These are phyloP conservation scores for Kluyveromyces siamensis DNA, from an alignment of 805 yeast species.

Conservation along the genomic window DNA sequence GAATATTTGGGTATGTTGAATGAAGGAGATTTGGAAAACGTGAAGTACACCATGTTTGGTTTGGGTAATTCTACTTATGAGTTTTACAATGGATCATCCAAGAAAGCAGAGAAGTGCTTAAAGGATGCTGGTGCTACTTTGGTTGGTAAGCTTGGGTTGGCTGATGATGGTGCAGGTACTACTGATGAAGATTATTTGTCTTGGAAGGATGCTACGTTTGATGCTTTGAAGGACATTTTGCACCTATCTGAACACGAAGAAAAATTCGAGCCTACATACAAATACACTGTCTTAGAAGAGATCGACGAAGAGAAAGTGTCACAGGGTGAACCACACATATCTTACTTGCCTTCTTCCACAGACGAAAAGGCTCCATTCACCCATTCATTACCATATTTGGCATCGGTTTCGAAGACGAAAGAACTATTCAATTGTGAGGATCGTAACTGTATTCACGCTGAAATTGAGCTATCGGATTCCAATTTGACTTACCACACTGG, in stretches of 20 bases:
- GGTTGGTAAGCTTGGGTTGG: constrained; percentile 75
- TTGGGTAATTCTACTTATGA: constrained; percentile 94
- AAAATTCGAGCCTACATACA: constrained; percentile 61
- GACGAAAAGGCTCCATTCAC: constrained; percentile 57
- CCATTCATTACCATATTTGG: constrained; percentile 72
- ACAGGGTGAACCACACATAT: constrained; percentile 74
- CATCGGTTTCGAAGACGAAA: constrained; percentile 48
- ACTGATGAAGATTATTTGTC: constrained; percentile 90
- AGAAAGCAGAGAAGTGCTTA: constrained; percentile 43
- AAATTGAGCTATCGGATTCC: constrained; percentile 69
- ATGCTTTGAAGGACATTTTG: constrained; percentile 51
- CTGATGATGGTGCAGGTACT: constrained; percentile 92
- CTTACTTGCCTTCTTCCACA: constrained; percentile 35
- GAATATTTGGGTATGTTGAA: constrained; percentile 50
- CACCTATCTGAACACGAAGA: constrained; percentile 73
- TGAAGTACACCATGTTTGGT: constrained; percentile 75
- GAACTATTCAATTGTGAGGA: constrained; percentile 60
- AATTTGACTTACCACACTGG: constrained; percentile 86
- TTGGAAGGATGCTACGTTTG: constrained; percentile 81
- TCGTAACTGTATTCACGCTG: constrained; percentile 85
- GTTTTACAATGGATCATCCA: constrained; percentile 77
- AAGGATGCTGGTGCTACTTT: constrained; percentile 60
- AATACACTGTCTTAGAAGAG: constrained; percentile 30
- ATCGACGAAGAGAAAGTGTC: constrained; percentile 37
- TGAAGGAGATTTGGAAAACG: constrained; percentile 45